Evolutionary conservation across 345 rosid species (phyloP), one percentile per base, ranked within the genome.

Genomic region (Camelina neglecta): DNA sequence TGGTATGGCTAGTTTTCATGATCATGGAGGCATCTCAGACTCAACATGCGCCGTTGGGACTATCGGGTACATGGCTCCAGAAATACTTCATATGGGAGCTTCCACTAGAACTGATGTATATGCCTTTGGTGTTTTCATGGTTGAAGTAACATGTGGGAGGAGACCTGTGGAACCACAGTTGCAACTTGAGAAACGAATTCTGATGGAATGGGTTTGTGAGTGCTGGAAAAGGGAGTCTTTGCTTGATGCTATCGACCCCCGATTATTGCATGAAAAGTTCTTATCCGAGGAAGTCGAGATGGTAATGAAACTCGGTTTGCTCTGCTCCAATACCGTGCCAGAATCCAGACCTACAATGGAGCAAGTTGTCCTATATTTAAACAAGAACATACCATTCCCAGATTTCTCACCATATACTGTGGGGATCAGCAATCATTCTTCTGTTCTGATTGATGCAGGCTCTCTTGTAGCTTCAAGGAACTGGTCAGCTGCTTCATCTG

Each of bases 21-120:
- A 86, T 39, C 96, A 87, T 47, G 96, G 93, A 29, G 81, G 89
- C 2, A 77, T 89, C 7, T 38, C 69, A 18, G 58, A 72, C 66
- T 84, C 96, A 13, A 88, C 98, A 23, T 76, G 85, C 16, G 94
- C 86, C 1, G 97, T 91, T 6, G 96, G 97, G 67, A 94, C 97
- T 5, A 51, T 92, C 56, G 89, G 87, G 0, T 84, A 86, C 51
- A 61, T 86, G 45, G 89, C 82, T 10, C 87, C 85, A 0, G 87
- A 86, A 38, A 9, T 83, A 18, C 41, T 69, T 0, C 36, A 33
- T 50, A 80, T 72, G 11, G 86, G 82, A 16, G 86, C 85, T 51
- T 69, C 81, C 2, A 77, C 82, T 4, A 33, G 67, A 39, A 72
- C 83, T 10, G 88, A 83, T 78, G 81, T 85, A 11, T 83, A 71